Conservation (phyloP, 768 basidiomycete genomes). For the Arthromyces matolae region DNA sequence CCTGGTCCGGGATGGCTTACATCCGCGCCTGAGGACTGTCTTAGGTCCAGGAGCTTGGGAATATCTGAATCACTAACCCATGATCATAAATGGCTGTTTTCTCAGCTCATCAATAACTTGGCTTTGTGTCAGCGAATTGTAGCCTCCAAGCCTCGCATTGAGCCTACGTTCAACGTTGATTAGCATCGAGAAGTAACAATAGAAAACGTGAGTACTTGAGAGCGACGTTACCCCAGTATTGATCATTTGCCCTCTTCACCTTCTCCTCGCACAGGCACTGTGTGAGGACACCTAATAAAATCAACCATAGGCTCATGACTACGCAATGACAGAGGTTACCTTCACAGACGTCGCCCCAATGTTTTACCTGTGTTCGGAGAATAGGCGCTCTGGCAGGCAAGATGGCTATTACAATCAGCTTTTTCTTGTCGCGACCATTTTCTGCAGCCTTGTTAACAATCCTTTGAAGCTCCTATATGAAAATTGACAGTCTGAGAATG, state of each 20-base stretch:
- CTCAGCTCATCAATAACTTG: constrained; percentile 22
- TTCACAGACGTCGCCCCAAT: constrained; percentile 45
- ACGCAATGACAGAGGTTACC: not conserved
- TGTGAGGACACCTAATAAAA: constrained; percentile 33
- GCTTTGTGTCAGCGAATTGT: constrained; percentile 36
- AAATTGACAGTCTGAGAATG: not conserved
- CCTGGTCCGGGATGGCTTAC: constrained; percentile 65
- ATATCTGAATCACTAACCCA: constrained; percentile 34
- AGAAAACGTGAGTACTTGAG: constrained; percentile 39
- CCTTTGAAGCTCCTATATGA: constrained; percentile 9
- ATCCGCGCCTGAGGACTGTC: constrained; percentile 46
- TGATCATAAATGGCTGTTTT: constrained; percentile 33
- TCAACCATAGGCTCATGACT: not conserved
- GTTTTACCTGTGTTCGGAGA: constrained; percentile 45
- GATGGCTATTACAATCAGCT: constrained; percentile 44
- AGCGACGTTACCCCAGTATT: constrained; percentile 56
- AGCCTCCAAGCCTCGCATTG: constrained; percentile 53
- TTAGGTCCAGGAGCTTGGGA: too few relatives aligned
- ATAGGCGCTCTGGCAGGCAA: constrained; percentile 47
- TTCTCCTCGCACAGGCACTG: constrained; percentile 42
- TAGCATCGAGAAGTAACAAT: not conserved
- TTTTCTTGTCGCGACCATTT: not conserved
- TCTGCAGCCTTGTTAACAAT: constrained; percentile 6
- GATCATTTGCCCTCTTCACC: constrained; percentile 31
- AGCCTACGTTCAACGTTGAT: constrained; percentile 30